Percentiles rank a stretch among this genome's conserved stretches.
phyloP scores from a whole-genome alignment of 352 stramenopile genomes.

The Pythium pyrilobum region DNA sequence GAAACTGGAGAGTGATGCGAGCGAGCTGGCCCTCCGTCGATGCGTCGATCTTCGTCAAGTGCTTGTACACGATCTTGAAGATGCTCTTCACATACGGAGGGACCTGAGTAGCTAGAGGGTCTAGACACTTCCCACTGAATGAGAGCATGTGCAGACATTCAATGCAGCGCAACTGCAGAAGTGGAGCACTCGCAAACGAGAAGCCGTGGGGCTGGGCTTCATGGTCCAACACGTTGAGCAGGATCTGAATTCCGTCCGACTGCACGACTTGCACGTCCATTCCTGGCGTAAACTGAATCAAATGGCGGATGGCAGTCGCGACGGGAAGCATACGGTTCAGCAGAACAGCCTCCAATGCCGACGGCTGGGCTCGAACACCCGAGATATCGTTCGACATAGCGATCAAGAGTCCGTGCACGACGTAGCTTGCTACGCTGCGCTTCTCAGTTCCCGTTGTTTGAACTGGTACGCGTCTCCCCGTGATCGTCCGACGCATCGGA shows the following conservation, averaged over 20 bases:
- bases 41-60: constrained; percentile 68
- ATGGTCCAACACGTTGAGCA: constrained; percentile 77
- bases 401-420: constrained; percentile 69
- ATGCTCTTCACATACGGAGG: constrained; percentile 80
- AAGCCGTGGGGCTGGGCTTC: constrained; percentile 76
- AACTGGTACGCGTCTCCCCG: constrained; percentile 10
- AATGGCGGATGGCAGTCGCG: constrained; percentile 69
- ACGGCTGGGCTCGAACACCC: constrained; percentile 61
- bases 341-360: constrained; percentile 60
- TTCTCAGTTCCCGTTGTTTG: constrained; percentile 31
- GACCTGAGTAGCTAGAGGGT: constrained; percentile 67
- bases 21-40: constrained; percentile 78
- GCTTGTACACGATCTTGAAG: constrained; percentile 83
- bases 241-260: constrained; percentile 59
- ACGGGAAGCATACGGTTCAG: constrained; percentile 70
- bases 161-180: constrained; percentile 80
- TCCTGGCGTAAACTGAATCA: constrained; percentile 77
- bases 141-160: constrained; percentile 86
- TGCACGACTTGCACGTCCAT: constrained; percentile 83
- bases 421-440: constrained; percentile 49
- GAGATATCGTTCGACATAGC: constrained; percentile 70
- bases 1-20: constrained; percentile 72
- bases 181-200: constrained; percentile 64
- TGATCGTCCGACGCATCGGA: constrained; percentile 12
- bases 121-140: constrained; percentile 78